Base-by-base conservation (phyloP, 352 stramenopile genomes). In the Plasmopara halstedii region DNA sequence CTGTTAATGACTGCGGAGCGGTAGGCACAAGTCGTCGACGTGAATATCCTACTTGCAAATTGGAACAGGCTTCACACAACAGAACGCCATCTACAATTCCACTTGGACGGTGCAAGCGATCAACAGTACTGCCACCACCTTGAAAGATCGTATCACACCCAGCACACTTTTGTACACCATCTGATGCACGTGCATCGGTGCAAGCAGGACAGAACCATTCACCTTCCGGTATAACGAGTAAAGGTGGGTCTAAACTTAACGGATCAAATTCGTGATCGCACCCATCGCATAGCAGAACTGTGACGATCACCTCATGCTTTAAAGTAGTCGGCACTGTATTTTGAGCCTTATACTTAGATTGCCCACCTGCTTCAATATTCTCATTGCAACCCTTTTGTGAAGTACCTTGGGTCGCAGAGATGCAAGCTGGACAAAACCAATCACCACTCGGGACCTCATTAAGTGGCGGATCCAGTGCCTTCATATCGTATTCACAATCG, bases 191-290 rank as follows among this genome's bases (percentile, higher is more conserved):
- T 22, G 18, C 38, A 29, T 40, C 42, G 2, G 38, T 53, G 19
- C 68, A 80, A 2, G 56, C 25, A 17, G 44, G 20, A 25, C 70
- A 83, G 15, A 70, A 83, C 70, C 70, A 83, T 20, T 80, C 65
- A 4, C 65, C 64, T 25, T 78, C 54, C 3, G 74, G 74, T 17
- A 83, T 58, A 8, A 64, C 46, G 0, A 67, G 22, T 2, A 79
- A 42, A 11, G 74, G 71, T 13, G 75, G 73, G 39, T 64, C 50
- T 31, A 90, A 60, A 17, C 53, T 46, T 22, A 50, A 47, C 14
- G 77, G 51, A 22, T 86, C 75, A 33, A 77, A 85, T 25, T 86
- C 74, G 31, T 66, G 63, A 36, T 85, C 75, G 33, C 77, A 91
- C 0, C 73, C 70, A 25, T 88, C 74, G 39, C 80, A 89, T 27